These are phyloP conservation scores for Fraxinus xanthoxyloides DNA, from an alignment of 305 asterid species.

Conservation along the genomic window DNA sequence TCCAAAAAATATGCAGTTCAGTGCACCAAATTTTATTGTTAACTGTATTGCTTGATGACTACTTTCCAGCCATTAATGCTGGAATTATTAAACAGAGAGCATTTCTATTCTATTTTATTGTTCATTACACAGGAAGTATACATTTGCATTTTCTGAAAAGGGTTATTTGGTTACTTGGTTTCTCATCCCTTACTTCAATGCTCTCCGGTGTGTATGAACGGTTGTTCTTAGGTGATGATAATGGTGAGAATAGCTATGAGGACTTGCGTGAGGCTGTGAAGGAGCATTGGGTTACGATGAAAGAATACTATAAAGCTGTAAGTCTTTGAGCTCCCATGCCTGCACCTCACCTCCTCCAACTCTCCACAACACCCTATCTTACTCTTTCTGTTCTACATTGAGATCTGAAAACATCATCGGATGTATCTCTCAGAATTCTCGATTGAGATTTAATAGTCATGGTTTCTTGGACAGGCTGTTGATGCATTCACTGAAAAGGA, in stretches of 20 bases:
- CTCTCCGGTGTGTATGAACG: constrained; percentile 18
- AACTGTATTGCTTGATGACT: neutral
- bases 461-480: constrained; percentile 50
- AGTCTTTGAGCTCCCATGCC: constrained; percentile 23
- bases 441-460: constrained; percentile 9
- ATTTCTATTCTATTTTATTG: constrained; percentile 1
- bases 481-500: constrained; percentile 52
- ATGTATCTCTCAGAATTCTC: constrained; percentile 5
- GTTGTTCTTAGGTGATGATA: constrained; percentile 45
- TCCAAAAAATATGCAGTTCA: neutral
- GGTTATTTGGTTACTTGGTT: constrained; percentile 18
- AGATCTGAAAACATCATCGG: neutral
- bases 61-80: neutral
- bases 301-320: constrained; percentile 69
- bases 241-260: constrained; percentile 47
- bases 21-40: neutral
- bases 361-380: constrained; percentile 1
- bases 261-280: constrained; percentile 48
- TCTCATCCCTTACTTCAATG: constrained; percentile 21
- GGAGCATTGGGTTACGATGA: constrained; percentile 64
- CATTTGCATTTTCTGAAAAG: constrained; percentile 23
- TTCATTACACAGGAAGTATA: constrained; percentile 11
- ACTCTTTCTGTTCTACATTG: neutral
- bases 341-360: neutral
- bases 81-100: constrained; percentile 3